These are phyloP conservation scores for Aristolochia contorta DNA, from an alignment of 164 flowering plant species.

Conservation along the genomic window DNA sequence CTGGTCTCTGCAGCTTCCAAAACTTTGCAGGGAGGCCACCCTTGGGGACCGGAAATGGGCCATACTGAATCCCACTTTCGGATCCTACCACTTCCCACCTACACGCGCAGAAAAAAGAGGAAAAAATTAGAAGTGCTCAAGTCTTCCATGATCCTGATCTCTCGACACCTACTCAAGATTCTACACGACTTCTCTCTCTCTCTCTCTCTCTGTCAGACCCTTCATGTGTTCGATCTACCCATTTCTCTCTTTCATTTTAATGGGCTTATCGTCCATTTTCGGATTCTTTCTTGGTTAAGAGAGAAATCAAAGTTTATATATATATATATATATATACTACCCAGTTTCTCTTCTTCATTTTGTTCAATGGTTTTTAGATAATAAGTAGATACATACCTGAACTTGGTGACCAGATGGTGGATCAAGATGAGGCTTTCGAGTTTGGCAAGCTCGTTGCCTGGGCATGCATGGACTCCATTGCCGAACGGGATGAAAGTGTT, in stretches of 20 bases:
- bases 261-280: too few relatives aligned
- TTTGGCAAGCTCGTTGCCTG: conserved; percentile 81
- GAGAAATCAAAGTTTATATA: too few relatives aligned
- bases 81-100: conserved; percentile 77
- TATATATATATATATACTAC: too few relatives aligned
- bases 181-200: too few relatives aligned
- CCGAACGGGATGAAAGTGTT: conserved; percentile 81
- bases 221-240: too few relatives aligned
- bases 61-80: conserved; percentile 51
- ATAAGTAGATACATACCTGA: conserved; percentile 36
- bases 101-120: conserved; percentile 9
- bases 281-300: not conserved
- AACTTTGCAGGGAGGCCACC: conserved; percentile 73
- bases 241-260: too few relatives aligned
- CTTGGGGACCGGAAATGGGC: conserved; percentile 76
- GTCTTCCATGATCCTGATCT: conserved; percentile 3
- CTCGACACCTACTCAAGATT: not conserved
- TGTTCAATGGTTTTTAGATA: too few relatives aligned
- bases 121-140: conserved; percentile 1
- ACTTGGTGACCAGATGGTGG: conserved; percentile 59
- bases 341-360: not conserved
- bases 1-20: conserved; percentile 33
- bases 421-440: conserved; percentile 55
- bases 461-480: conserved; percentile 64
- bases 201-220: too few relatives aligned